These are phyloP conservation scores for Myxozyma kluyveri DNA, from an alignment of 805 yeast genomes.

Conservation along the genomic window DNA sequence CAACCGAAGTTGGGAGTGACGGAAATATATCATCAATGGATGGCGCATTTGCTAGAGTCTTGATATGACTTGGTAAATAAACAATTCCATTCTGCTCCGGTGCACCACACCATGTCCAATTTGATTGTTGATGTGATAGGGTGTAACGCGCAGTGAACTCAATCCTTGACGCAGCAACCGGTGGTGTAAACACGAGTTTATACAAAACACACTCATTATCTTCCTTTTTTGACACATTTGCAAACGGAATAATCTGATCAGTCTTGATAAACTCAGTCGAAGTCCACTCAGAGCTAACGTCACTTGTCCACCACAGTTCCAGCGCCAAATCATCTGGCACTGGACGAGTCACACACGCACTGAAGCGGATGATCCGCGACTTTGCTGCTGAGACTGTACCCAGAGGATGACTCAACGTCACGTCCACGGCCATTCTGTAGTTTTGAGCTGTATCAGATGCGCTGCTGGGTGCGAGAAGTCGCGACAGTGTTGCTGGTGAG, in stretches of 20 bases:
- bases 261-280: neutral
- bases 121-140: neutral
- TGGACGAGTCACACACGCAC: slow-evolving; percentile 11
- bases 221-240: neutral
- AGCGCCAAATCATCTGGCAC: slow-evolving; percentile 9
- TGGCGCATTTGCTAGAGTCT: neutral
- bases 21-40: slow-evolving; percentile 10
- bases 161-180: slow-evolving; percentile 6
- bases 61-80: neutral
- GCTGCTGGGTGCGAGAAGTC: no score
- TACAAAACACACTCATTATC: neutral
- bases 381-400: slow-evolving; percentile 8
- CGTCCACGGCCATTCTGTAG: no score
- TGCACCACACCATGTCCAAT: slow-evolving; percentile 27
- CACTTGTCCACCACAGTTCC: slow-evolving; percentile 25
- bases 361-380: slow-evolving; percentile 19
- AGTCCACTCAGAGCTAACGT: slow-evolving; percentile 14
- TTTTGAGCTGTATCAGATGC: no score
- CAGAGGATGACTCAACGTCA: slow-evolving; percentile 23
- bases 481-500: no score
- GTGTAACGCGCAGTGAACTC: slow-evolving; percentile 28
- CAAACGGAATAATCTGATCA: neutral
- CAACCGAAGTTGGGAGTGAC: slow-evolving; percentile 1
- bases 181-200: slow-evolving; percentile 19
- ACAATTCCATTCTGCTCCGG: slow-evolving; percentile 13